Evolutionary conservation across 768 basidiomycete genomes (phyloP), one percentile per base, ranked within the genome.

Genomic region (Hygrophorus russula): DNA sequence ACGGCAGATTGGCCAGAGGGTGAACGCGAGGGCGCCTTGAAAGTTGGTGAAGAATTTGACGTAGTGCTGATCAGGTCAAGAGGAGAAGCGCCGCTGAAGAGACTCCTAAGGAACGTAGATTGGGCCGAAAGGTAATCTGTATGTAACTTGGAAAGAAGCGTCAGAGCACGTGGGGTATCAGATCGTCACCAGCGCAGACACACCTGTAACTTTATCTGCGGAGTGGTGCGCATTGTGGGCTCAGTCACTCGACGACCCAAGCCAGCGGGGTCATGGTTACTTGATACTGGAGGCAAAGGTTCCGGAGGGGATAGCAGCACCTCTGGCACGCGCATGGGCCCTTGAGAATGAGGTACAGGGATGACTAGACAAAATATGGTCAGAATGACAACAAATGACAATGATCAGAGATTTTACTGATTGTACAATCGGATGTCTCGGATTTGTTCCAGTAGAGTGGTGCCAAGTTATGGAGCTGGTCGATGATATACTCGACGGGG

Each of bases 51-150:
- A 43, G 39, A 58, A 53, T 42, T 62, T 51, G 35, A 63, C 49
- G 34, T 63, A 55, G 62, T 60, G 51, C 53, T 61, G 50, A 78
- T 68, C 44, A 83, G 67, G 49, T 83, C 75, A 47, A 77, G 59
- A 12, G 80, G 67, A 17, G 75, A 73, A 32, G 76, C 67, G 19
- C 82, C 84, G 51, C 74, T 76, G 56, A 92, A 75, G 33, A 92
- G 69, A 6, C 71, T 73, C 30, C 79, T 69, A 36, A 92, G 66
- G 42, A 89, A 76, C 34, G 70, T 69, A 0, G 88, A 91, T 59
- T 90, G 86, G 13, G 84, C 78, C n/a, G 78, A 76, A 35, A 94
- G 73, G 54, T 82, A 88, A 56, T 86, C 84, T 49, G 75, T 69
- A 53, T 94, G 90, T 19, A 91, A 64, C 86, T 89, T 52, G 18